These are phyloP conservation scores for Tolypocladium amazonense DNA, from an alignment of 2,329 filamentous ascomycete species.

Conservation along the genomic window DNA sequence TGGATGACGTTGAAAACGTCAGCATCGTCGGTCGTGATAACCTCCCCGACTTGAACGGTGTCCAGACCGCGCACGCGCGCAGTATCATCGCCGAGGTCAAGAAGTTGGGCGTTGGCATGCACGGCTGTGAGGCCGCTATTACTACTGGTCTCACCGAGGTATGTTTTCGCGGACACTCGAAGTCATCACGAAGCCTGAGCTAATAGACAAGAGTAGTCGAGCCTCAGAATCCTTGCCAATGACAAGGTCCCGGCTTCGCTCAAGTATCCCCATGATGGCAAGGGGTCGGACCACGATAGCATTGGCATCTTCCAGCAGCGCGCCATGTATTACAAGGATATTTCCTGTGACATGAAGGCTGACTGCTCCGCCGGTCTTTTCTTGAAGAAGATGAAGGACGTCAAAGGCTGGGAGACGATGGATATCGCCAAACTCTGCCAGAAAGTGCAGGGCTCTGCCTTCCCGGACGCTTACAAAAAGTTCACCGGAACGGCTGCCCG, in stretches of 20 bases:
- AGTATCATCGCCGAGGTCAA: not conserved
- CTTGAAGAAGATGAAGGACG: not conserved
- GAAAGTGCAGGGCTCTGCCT: not conserved
- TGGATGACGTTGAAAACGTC: not conserved
- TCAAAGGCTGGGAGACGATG: conserved; percentile 4
- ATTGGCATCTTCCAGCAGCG: conserved; percentile 8
- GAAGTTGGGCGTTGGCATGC: not conserved
- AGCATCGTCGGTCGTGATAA: not conserved
- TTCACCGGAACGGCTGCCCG: not conserved
- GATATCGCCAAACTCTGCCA: not conserved
- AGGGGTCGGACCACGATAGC: conserved; percentile 5
- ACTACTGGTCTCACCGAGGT: not conserved
- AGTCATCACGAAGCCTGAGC: not conserved
- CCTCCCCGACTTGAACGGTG: not conserved
- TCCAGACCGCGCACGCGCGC: not conserved
- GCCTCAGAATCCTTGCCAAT: conserved; percentile 4
- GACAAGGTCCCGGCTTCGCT: conserved; percentile 1
- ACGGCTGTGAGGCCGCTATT: not conserved
- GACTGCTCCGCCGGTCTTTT: conserved; percentile 5
- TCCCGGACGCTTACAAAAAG: not conserved
- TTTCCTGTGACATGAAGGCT: conserved; percentile 6
- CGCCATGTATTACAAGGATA: conserved; percentile 4
- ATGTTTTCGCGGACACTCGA: not conserved
- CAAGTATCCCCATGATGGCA: conserved; percentile 1
- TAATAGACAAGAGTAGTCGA: not conserved